A percentile compares a stretch with the other conserved stretches of the same genome.
Conservation (phyloP, 140 eudicot species). For the Bidens hawaiensis region DNA sequence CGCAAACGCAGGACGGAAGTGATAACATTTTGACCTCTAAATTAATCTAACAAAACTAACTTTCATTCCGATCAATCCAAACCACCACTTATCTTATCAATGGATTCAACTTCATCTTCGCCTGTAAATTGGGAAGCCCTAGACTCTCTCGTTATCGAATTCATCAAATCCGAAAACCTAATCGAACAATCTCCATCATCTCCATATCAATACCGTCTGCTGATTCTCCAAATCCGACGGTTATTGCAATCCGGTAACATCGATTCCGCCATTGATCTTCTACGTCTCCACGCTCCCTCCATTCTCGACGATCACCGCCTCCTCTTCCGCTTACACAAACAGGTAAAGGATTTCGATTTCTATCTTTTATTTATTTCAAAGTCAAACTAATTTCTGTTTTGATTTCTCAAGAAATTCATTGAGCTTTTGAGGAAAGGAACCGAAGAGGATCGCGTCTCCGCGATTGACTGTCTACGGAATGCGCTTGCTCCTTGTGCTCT, state of each 20-base stretch:
- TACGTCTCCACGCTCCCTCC: constrained; percentile 61
- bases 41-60: too few species aligned
- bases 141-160: constrained; percentile 79
- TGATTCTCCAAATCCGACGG: constrained; percentile 72
- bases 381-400: constrained; percentile 7
- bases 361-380: not conserved
- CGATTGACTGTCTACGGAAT: constrained; percentile 64
- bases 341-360: constrained; percentile 33
- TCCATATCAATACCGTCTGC: constrained; percentile 54
- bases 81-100: too few species aligned
- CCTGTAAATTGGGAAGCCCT: constrained; percentile 96
- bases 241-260: constrained; percentile 60
- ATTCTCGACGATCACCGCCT: constrained; percentile 87
- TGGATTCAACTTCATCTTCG: constrained; percentile 44
- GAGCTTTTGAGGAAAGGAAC: constrained; percentile 96
- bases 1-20: too few species aligned
- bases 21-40: too few species aligned
- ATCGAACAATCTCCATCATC: constrained; percentile 61
- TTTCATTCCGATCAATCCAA: too few species aligned
- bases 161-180: constrained; percentile 81
- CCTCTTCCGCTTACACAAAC: constrained; percentile 84
- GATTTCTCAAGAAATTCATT: constrained; percentile 62
- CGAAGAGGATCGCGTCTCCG: constrained; percentile 65
- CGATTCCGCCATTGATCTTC: constrained; percentile 74
- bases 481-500: constrained; percentile 95